Percentiles rank a stretch among this genome's conserved stretches.
Evolutionary conservation across 2,329 filamentous ascomycete genomes (phyloP).

Genomic region (Didymella sp.): DNA sequence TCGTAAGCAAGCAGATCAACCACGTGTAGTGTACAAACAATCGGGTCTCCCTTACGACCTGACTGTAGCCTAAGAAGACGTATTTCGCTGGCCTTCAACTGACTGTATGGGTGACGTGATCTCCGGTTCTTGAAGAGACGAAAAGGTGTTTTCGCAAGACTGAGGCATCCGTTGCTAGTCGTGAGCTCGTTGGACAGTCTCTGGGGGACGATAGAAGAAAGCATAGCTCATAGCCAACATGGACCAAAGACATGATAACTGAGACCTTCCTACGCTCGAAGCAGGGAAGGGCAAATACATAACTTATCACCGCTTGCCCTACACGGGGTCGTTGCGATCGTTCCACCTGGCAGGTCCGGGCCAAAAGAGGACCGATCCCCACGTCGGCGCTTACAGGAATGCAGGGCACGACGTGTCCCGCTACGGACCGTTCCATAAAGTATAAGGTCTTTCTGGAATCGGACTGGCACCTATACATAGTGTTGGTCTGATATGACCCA

Average conservation of each 20-base stretch:
- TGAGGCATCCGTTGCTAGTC: background rate
- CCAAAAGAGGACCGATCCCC: background rate
- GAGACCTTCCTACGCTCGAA: background rate
- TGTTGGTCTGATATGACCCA: background rate
- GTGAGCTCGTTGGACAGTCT: background rate
- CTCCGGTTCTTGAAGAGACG: background rate
- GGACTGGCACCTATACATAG: background rate
- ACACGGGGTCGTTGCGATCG: background rate
- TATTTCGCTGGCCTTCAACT: background rate
- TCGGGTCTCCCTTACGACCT: background rate
- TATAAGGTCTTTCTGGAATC: background rate
- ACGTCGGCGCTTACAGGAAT: background rate
- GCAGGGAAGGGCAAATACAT: background rate
- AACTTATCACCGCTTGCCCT: background rate
- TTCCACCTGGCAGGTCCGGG: background rate
- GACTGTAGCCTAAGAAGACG: conserved; percentile 1
- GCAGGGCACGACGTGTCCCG: background rate
- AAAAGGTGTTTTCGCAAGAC: background rate
- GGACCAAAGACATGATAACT: background rate
- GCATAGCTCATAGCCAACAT: background rate
- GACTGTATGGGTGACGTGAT: background rate
- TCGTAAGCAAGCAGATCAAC: conserved; percentile 6
- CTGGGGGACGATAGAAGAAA: background rate
- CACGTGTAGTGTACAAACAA: background rate
- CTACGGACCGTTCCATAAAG: background rate